These are phyloP conservation scores for Rubia peregrina DNA, from an alignment of 305 asterid genomes.

Conservation along the genomic window DNA sequence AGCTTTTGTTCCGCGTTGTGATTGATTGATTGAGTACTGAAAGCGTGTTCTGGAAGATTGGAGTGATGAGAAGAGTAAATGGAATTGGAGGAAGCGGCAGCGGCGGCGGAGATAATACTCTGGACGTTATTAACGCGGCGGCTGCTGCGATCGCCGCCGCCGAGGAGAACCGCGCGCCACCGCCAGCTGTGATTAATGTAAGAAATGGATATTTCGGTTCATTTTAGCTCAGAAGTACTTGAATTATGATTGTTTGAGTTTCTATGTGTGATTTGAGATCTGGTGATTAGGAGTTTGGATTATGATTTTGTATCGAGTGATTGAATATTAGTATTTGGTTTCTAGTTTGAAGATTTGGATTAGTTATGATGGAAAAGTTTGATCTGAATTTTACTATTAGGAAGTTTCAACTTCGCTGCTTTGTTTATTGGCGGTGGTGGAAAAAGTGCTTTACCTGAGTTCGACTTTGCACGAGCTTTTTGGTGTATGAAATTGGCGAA, in stretches of 20 bases:
- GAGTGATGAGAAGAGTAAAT: constrained; percentile 24
- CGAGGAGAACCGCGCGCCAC: constrained; percentile 42
- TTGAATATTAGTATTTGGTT: not conserved
- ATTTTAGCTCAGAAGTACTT: not conserved
- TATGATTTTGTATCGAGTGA: not conserved
- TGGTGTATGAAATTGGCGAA: not conserved
- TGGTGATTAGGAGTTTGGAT: not conserved
- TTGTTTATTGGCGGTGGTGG: not conserved
- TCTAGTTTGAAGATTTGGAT: constrained; percentile 7
- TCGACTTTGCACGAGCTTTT: not conserved
- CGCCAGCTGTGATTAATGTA: constrained; percentile 52
- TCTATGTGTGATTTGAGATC: constrained; percentile 13
- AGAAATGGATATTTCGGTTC: constrained; percentile 2
- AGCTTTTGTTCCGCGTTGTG: not conserved
- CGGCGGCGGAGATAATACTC: constrained; percentile 32
- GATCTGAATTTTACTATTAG: not conserved
- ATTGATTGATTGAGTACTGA: constrained; percentile 1
- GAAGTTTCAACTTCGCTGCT: constrained; percentile 5
- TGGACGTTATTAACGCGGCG: constrained; percentile 84
- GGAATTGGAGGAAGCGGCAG: constrained; percentile 20
- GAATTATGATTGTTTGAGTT: not conserved
- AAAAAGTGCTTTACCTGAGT: constrained; percentile 3
- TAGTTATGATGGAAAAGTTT: not conserved
- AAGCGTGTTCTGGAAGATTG: constrained; percentile 3
- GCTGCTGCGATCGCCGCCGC: constrained; percentile 79